A percentile compares a stretch with the other conserved stretches of the same genome.
Conservation (phyloP, 78 protist species). For the Emiliania huxleyi region DNA sequence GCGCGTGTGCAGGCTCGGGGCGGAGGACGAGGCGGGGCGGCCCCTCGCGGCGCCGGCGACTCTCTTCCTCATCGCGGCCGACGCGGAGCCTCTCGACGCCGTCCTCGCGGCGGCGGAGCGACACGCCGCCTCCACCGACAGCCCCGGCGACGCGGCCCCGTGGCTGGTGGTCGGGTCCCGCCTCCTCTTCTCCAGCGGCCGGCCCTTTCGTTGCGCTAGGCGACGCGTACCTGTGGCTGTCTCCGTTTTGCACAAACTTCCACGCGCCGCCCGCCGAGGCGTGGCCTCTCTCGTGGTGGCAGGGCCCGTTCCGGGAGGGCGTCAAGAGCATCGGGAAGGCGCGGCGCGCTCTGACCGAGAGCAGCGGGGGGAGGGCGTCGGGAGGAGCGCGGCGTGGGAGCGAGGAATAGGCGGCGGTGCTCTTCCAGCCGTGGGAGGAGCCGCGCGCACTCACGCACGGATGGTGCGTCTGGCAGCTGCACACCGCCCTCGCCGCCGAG, state of each 20-base stretch:
- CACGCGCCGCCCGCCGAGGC: background rate
- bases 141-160: too few species aligned
- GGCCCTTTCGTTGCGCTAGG: too few species aligned
- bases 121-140: background rate
- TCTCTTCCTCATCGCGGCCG: background rate
- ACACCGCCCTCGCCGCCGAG: background rate
- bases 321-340: background rate
- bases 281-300: background rate
- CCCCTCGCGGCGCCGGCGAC: background rate
- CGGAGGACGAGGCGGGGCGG: background rate
- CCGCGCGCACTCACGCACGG: background rate
- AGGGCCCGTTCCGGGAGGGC: background rate
- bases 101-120: background rate
- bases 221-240: background rate
- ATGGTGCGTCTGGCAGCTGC: background rate
- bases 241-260: background rate
- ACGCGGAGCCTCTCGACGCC: background rate
- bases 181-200: too few species aligned
- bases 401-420: too few species aligned
- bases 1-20: too few species aligned
- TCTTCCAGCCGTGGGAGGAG: background rate
- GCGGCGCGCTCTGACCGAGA: too few species aligned
- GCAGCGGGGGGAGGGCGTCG: too few species aligned
- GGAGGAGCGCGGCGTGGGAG: too few species aligned
- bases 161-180: too few species aligned